Conservation (phyloP, 2,329 filamentous ascomycete species). For the Leptosphaerulina australis region DNA sequence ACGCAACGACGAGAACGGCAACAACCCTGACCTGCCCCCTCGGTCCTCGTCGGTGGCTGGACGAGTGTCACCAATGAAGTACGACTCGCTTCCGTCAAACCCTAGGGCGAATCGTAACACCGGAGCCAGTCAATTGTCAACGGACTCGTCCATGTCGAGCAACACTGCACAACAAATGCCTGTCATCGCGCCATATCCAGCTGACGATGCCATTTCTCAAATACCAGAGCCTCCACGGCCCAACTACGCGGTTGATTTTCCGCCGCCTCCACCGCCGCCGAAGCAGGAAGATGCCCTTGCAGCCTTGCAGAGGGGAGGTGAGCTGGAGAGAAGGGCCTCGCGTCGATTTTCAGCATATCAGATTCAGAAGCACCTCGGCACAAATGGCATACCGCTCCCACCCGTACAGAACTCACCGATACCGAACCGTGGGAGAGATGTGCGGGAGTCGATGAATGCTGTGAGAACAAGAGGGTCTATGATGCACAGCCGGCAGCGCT, state of each 20-base stretch:
- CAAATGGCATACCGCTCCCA: slow-evolving; percentile 84
- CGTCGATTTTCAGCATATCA: slow-evolving; percentile 95
- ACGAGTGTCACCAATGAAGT: slow-evolving; percentile 53
- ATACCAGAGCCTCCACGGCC: slow-evolving; percentile 44
- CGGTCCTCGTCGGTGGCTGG: slow-evolving; percentile 56
- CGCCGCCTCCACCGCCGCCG: slow-evolving; percentile 78
- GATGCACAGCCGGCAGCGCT: slow-evolving; percentile 59
- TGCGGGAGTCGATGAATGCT: slow-evolving; percentile 81
- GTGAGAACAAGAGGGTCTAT: slow-evolving; percentile 66
- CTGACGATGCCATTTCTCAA: slow-evolving; percentile 60
- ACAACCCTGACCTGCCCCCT: slow-evolving; percentile 54
- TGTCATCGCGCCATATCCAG: slow-evolving; percentile 73
- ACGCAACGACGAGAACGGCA: slow-evolving; percentile 49
- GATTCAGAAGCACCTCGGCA: slow-evolving; percentile 90
- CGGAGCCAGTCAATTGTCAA: slow-evolving; percentile 40
- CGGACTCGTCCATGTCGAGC: slow-evolving; percentile 72
- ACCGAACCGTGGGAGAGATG: slow-evolving; percentile 83
- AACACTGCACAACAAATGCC: slow-evolving; percentile 77
- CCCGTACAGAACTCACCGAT: slow-evolving; percentile 77
- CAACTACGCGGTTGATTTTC: slow-evolving; percentile 61
- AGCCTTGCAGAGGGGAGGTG: slow-evolving; percentile 87
- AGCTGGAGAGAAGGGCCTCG: slow-evolving; percentile 89
- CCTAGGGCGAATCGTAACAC: slow-evolving; percentile 43
- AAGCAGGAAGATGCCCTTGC: slow-evolving; percentile 89
- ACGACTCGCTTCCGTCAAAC: slow-evolving; percentile 47